These are phyloP conservation scores for Berberis vulgaris DNA, from an alignment of 164 flowering plant genomes.

Conservation along the genomic window DNA sequence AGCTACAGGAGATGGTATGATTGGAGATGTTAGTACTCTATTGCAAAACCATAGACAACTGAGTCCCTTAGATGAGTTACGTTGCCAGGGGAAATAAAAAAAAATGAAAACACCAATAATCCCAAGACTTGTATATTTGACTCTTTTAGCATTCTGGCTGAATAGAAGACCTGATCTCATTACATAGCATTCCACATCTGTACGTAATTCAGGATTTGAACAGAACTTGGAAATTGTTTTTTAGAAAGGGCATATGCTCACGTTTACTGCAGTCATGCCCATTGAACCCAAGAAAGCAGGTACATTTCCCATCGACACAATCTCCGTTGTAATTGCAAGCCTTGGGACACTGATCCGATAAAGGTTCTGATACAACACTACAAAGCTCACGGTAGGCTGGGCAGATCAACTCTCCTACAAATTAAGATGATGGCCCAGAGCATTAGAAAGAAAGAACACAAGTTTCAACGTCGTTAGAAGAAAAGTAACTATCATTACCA, in stretches of 20 bases:
- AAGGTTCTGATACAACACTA: conserved; percentile 26
- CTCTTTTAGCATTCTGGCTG: too few species aligned
- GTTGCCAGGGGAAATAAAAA: too few species aligned
- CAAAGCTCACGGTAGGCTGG: conserved; percentile 93
- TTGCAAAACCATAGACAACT: too few species aligned
- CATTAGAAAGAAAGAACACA: neutral
- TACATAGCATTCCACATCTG: too few species aligned
- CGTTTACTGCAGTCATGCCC: conserved; percentile 86
- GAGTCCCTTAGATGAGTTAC: too few species aligned
- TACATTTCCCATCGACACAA: conserved; percentile 74
- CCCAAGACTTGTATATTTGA: neutral
- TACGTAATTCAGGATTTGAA: too few species aligned
- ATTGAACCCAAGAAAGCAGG: conserved; percentile 84
- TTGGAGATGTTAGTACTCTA: too few species aligned
- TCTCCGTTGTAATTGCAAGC: conserved; percentile 88
- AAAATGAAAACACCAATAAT: neutral
- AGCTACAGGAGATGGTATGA: neutral
- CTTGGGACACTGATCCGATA: conserved; percentile 59
- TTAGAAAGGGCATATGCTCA: conserved; percentile 25
- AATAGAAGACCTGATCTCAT: too few species aligned
- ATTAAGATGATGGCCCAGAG: neutral
- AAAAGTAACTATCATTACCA: conserved; percentile 31
- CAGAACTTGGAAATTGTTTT: too few species aligned
- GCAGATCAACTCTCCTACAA: conserved; percentile 74
- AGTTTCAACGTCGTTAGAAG: neutral